These are phyloP conservation scores for Nakazawaea siamensis DNA, from an alignment of 805 yeast species.

Conservation along the genomic window DNA sequence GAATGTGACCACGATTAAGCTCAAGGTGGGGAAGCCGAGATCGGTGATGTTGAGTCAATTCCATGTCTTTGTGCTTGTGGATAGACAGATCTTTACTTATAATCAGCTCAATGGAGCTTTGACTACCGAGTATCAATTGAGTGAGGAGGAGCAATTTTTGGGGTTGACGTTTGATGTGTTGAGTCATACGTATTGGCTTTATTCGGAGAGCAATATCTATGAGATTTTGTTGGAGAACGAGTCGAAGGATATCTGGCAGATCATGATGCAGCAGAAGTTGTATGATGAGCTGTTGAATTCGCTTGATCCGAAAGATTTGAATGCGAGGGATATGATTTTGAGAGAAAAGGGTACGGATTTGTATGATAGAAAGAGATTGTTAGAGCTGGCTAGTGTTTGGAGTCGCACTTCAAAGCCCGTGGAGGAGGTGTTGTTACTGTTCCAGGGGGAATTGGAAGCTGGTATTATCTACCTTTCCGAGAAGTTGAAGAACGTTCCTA, in stretches of 20 bases:
- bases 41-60: conserved; percentile 42
- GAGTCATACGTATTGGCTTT: conserved; percentile 69
- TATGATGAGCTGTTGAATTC: conserved; percentile 61
- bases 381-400: conserved; percentile 44
- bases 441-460: conserved; percentile 32
- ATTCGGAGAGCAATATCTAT: conserved; percentile 47
- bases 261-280: conserved; percentile 38
- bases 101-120: conserved; percentile 45
- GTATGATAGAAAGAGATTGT: conserved; percentile 20
- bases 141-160: conserved; percentile 26
- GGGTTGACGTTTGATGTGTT: conserved; percentile 44
- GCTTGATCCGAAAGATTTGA: conserved; percentile 24
- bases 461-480: conserved; percentile 35
- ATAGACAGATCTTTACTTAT: conserved; percentile 29
- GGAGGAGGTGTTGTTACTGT: conserved; percentile 56
- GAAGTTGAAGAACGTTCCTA: conserved; percentile 29
- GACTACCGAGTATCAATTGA: conserved; percentile 29
- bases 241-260: conserved; percentile 65
- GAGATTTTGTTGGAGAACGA: conserved; percentile 72
- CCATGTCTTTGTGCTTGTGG: conserved; percentile 42
- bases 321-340: conserved; percentile 39
- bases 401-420: conserved; percentile 61
- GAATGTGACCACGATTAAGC: not conserved
- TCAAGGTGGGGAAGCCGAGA: conserved; percentile 11
- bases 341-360: conserved; percentile 46